phyloP scores from a whole-genome alignment of 2,329 filamentous ascomycete genomes.

The Monilinia aucupariae region DNA sequence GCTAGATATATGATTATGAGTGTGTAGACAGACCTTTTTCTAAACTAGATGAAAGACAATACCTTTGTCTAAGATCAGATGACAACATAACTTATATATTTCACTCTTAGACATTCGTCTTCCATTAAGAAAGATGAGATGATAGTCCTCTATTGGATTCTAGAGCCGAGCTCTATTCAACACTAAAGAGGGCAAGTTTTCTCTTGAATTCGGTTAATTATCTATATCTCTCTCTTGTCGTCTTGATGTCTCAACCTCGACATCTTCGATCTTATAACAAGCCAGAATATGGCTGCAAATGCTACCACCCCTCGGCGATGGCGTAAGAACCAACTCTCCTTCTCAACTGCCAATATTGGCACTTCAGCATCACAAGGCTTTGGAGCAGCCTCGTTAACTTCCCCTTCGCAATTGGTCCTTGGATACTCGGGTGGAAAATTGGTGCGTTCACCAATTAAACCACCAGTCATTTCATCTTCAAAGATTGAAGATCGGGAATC shows the following conservation, averaged over 20 bases:
- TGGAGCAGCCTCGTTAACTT: background rate
- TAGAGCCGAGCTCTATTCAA: background rate
- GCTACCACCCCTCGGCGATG: background rate
- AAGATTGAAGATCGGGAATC: background rate
- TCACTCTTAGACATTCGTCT: background rate
- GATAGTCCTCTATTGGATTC: background rate
- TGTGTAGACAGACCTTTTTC: too few species aligned
- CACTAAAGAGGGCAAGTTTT: background rate
- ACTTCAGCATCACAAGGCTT: background rate
- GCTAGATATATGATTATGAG: background rate
- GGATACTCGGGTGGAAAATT: background rate
- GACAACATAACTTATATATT: background rate
- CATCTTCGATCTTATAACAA: background rate
- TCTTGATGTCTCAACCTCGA: background rate
- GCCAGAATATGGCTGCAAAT: conserved; percentile 1
- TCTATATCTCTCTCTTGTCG: background rate
- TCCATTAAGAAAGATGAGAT: background rate
- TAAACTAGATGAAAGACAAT: background rate
- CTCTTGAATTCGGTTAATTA: background rate
- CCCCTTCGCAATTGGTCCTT: background rate
- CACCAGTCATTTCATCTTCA: background rate
- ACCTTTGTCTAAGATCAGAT: background rate
- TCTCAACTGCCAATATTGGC: background rate
- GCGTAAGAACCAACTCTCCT: background rate
- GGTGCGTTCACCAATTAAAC: background rate